These are phyloP conservation scores for Globisporangium orthogonon DNA, from an alignment of 352 stramenopile species.

Conservation along the genomic window DNA sequence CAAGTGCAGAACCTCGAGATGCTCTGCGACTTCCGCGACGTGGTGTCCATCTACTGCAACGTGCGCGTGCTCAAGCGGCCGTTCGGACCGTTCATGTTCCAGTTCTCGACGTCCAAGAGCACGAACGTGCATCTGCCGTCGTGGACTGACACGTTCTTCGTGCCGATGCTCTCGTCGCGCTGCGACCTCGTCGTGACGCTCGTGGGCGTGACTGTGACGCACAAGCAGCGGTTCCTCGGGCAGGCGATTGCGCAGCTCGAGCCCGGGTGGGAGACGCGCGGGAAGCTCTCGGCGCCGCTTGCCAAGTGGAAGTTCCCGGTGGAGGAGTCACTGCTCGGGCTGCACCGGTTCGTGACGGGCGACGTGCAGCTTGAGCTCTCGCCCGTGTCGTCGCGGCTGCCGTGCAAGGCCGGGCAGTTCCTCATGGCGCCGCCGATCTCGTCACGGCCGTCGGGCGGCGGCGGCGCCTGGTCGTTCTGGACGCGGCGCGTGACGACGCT, in stretches of 20 bases:
- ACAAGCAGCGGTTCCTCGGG: slow-evolving; percentile 54
- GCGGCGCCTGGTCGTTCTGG: slow-evolving; percentile 57
- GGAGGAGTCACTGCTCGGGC: slow-evolving; percentile 55
- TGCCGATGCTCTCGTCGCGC: slow-evolving; percentile 75
- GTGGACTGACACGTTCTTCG: slow-evolving; percentile 67
- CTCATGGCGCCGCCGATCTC: slow-evolving; percentile 45
- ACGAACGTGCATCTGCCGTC: slow-evolving; percentile 48
- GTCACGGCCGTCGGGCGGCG: slow-evolving; percentile 18
- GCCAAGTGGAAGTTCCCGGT: slow-evolving; percentile 80
- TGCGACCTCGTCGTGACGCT: slow-evolving; percentile 78
- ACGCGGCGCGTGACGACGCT: slow-evolving; percentile 36
- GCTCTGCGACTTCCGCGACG: slow-evolving; percentile 73
- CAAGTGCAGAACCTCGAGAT: slow-evolving; percentile 46
- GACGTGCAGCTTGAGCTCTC: slow-evolving; percentile 52
- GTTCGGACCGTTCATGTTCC: slow-evolving; percentile 84
- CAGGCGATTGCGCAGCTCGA: slow-evolving; percentile 54
- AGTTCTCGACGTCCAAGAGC: slow-evolving; percentile 60
- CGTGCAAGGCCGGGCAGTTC: slow-evolving; percentile 75
- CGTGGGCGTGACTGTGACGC: slow-evolving; percentile 51
- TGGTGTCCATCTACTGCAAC: slow-evolving; percentile 63
- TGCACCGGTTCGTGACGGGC: slow-evolving; percentile 60
- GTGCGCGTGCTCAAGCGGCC: slow-evolving; percentile 82
- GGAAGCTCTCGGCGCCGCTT: slow-evolving; percentile 32
- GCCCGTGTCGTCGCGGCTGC: slow-evolving; percentile 47
- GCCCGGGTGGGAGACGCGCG: slow-evolving; percentile 52